Conservation (phyloP, 2,329 filamentous ascomycete genomes). For the Arthroderma uncinatum region DNA sequence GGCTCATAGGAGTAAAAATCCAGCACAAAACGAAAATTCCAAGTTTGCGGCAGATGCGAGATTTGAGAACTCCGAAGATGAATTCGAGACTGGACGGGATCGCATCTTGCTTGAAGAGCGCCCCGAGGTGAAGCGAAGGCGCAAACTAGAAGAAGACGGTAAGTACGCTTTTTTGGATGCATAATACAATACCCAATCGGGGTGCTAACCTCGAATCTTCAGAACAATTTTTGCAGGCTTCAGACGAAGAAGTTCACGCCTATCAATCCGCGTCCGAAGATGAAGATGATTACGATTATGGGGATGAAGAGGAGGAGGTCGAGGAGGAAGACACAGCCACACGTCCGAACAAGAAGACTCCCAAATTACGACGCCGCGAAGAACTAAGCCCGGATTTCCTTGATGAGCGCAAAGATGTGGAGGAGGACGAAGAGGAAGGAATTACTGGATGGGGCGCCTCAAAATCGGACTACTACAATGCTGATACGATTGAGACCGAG, state of each 20-base stretch:
- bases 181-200: not conserved
- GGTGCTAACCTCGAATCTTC: constrained; percentile 15
- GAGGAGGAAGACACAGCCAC: constrained; percentile 22
- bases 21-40: constrained; percentile 21
- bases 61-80: constrained; percentile 86
- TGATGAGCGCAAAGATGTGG: constrained; percentile 39
- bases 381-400: constrained; percentile 18
- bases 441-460: constrained; percentile 75
- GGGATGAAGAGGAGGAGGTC: constrained; percentile 27
- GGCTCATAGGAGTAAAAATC: constrained; percentile 27
- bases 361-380: constrained; percentile 16
- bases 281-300: constrained; percentile 26
- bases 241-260: constrained; percentile 53
- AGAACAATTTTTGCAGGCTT: constrained; percentile 48
- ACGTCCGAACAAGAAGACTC: constrained; percentile 13
- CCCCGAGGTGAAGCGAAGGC: constrained; percentile 64
- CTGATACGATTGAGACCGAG: constrained; percentile 62
- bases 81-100: constrained; percentile 80
- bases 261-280: constrained; percentile 37
- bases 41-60: constrained; percentile 49
- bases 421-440: constrained; percentile 47
- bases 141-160: constrained; percentile 57
- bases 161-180: no score
- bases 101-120: constrained; percentile 75
- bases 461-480: constrained; percentile 85